These are phyloP conservation scores for Echria macrotheca DNA, from an alignment of 495 filamentous ascomycete genomes.

Conservation along the genomic window DNA sequence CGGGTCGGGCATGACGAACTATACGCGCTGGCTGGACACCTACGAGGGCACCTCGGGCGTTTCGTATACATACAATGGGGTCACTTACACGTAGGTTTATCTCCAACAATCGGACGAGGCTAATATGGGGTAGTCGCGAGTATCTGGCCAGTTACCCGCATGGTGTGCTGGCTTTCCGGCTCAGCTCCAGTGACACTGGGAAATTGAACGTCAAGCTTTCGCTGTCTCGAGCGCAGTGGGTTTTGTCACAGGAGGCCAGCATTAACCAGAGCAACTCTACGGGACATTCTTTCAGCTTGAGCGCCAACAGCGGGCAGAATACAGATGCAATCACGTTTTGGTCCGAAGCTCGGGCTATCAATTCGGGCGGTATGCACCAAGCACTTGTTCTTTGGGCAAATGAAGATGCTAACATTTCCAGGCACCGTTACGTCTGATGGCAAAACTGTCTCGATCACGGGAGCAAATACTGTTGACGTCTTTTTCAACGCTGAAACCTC, in stretches of 20 bases:
- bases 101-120: neutral
- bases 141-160: conserved; percentile 39
- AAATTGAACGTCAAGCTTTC: conserved; percentile 25
- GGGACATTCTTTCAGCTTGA: neutral
- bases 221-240: conserved; percentile 20
- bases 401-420: conserved; percentile 4
- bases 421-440: conserved; percentile 20
- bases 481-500: conserved; percentile 20
- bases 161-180: conserved; percentile 37
- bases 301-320: conserved; percentile 11
- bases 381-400: conserved; percentile 6
- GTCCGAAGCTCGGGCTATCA: conserved; percentile 8
- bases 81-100: conserved; percentile 28
- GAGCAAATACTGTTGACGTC: conserved; percentile 17
- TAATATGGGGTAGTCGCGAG: conserved; percentile 25
- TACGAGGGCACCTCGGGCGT: conserved; percentile 29
- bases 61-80: conserved; percentile 25
- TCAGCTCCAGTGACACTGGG: conserved; percentile 21
- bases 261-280: neutral
- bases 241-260: neutral
- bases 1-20: conserved; percentile 25
- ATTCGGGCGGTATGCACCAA: conserved; percentile 2
- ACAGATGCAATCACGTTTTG: conserved; percentile 9
- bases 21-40: conserved; percentile 43
- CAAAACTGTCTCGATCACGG: conserved; percentile 14